Conservation (phyloP, 441 rosid genomes). For the Metrosideros polymorpha region DNA sequence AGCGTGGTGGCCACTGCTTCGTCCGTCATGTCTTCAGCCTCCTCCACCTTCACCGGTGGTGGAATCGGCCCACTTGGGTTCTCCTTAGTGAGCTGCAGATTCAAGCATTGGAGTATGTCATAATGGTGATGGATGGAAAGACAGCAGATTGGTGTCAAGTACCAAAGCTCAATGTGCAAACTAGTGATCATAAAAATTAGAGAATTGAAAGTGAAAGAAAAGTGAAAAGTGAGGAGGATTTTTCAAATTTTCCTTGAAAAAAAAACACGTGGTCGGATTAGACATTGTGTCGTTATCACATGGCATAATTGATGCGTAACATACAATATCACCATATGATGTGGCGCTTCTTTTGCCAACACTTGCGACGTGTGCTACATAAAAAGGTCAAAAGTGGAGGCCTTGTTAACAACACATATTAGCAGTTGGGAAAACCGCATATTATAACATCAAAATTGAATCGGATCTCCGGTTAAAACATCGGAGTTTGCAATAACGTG, state of each 20-base stretch:
- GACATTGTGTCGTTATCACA: neutral
- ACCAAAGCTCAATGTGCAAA: neutral
- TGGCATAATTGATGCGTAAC: neutral
- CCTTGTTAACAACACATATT: neutral
- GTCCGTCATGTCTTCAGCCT: constrained; percentile 7
- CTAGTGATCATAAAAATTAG: neutral
- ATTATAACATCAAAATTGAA: neutral
- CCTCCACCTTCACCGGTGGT: neutral
- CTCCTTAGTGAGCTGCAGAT: constrained; percentile 33
- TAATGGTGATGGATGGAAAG: no score
- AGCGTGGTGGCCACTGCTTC: constrained; percentile 13
- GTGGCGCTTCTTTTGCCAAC: neutral
- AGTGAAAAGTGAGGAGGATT: neutral
- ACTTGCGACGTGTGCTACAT: no score
- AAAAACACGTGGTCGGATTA: neutral
- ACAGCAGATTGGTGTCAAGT: neutral
- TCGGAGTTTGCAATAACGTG: neutral
- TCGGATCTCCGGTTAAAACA: neutral
- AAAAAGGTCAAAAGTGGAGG: neutral
- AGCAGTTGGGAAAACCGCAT: neutral
- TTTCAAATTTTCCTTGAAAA: neutral
- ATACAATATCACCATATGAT: neutral
- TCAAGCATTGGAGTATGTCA: neutral
- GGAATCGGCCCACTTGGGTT: neutral
- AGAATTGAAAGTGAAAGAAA: neutral